Evolutionary conservation across 257 asterid genomes (phyloP), one percentile per base, ranked within the genome.

Genomic region (Ballota nigra): DNA sequence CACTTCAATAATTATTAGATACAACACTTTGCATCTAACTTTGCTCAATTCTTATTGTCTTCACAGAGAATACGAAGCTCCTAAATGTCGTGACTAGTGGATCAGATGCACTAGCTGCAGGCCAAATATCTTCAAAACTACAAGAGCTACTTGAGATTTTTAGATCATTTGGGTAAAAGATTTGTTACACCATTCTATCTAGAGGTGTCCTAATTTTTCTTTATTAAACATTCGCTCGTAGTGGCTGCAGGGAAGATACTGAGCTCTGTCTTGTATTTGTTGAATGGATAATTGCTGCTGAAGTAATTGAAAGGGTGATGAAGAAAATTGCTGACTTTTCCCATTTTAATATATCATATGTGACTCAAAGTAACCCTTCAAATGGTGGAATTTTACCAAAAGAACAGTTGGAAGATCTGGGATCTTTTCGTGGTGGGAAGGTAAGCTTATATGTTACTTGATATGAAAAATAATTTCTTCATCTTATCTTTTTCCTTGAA

Each of bases 111-210:
- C 60, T 79, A 28, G 76, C 74, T 28, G 71, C 75, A 24, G 97
- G 92, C 76, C 83, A 76, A 74, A 78, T 90, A 81, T 87, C 96
- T 75, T 78, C 97, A 19, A 90, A 93, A 78, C 87, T 93, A 29
- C 74, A 81, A 0, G 87, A 78, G 82, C 98, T 93, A 24, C 80
- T 93, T 66, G 83, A 85, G 59, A 82, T 80, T 38, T 80, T 90
- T 73, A 75, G 83, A 83, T 80, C 90, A 43, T 84, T 88, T 15
- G 83, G 93, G 98, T 92, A 90, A 68, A 66, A 49, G 59, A 62
- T 58, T 66, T 40, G 63, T 49, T 33, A 15, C 19, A 8, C 22
- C 26, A 41, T 45, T 34, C 72, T 68, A 52, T 47, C 24, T 43
- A 5, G 13, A 58, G 8, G 53, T n/a, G n/a, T 55, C 51, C 16